Conservation (phyloP, 2,329 filamentous ascomycete genomes). For the Chrysoporthe puriensis region DNA sequence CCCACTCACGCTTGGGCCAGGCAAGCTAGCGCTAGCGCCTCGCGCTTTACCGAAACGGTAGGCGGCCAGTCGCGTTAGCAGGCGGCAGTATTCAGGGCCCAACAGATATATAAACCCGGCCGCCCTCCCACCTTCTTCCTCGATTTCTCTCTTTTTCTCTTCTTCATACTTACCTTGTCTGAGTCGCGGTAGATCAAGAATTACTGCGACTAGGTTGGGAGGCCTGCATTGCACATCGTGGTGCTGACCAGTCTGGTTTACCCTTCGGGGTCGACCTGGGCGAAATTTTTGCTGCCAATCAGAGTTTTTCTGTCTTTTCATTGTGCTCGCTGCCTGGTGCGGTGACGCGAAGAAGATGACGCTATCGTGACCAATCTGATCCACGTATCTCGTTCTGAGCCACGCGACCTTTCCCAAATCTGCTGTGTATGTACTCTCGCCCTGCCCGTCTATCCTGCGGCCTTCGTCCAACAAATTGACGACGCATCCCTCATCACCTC, state of each 20-base stretch:
- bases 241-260: slow-evolving; percentile 53
- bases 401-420: too few relatives aligned
- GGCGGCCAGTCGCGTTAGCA: slow-evolving; percentile 8
- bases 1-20: slow-evolving; percentile 2
- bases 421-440: too few relatives aligned
- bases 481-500: too few relatives aligned
- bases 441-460: too few relatives aligned
- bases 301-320: slow-evolving; percentile 43
- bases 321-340: slow-evolving; percentile 44
- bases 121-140: slow-evolving; percentile 15
- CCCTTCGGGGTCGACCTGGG: slow-evolving; percentile 56
- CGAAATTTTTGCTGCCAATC: slow-evolving; percentile 52
- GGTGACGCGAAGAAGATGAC: slow-evolving; percentile 48
- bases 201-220: slow-evolving; percentile 45
- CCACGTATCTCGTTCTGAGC: background rate
- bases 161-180: slow-evolving; percentile 30
- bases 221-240: slow-evolving; percentile 59
- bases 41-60: background rate
- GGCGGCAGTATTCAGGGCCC: slow-evolving; percentile 12
- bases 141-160: slow-evolving; percentile 1
- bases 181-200: slow-evolving; percentile 46
- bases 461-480: too few relatives aligned
- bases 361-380: background rate
- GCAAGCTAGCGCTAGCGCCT: background rate
- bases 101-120: slow-evolving; percentile 19